Evolutionary conservation across 2,329 filamentous ascomycete genomes (phyloP).

Genomic region (Tetracladium maxilliforme): DNA sequence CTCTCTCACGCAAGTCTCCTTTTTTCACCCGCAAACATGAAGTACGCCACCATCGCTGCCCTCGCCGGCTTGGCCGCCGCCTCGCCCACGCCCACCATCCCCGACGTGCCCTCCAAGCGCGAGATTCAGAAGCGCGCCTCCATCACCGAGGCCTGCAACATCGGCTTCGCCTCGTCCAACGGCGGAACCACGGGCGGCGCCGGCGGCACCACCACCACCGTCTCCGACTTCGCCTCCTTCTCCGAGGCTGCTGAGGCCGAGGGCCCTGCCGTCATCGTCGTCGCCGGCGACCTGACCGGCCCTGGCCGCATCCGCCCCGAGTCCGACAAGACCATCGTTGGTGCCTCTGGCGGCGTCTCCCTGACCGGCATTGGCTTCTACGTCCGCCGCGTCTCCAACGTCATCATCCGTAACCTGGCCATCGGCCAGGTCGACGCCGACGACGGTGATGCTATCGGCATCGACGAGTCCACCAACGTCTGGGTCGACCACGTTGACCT

Average conservation of each 20-base stretch:
- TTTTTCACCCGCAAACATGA: too few species aligned
- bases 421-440: conserved; percentile 39
- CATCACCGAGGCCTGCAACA: conserved; percentile 10
- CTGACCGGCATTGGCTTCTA: conserved; percentile 12
- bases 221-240: conserved; percentile 32
- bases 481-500: conserved; percentile 59
- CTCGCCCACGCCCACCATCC: conserved; percentile 31
- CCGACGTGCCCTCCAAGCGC: conserved; percentile 22
- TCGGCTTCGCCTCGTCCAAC: conserved; percentile 30
- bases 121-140: conserved; percentile 26
- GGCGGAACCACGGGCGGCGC: conserved; percentile 38
- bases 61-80: conserved; percentile 27
- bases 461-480: conserved; percentile 35
- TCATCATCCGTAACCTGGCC: conserved; percentile 47
- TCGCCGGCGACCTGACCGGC: conserved; percentile 26
- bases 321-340: conserved; percentile 36
- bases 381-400: conserved; percentile 26
- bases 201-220: conserved; percentile 37
- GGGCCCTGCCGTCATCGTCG: conserved; percentile 26
- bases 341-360: conserved; percentile 16
- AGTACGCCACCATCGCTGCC: conserved; percentile 28
- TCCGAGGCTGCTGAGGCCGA: conserved; percentile 31
- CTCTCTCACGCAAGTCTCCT: too few species aligned
- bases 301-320: too few species aligned
- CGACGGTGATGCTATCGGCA: conserved; percentile 42